phyloP scores from a whole-genome alignment of 345 rosid species.

The Eutrema japonicum region DNA sequence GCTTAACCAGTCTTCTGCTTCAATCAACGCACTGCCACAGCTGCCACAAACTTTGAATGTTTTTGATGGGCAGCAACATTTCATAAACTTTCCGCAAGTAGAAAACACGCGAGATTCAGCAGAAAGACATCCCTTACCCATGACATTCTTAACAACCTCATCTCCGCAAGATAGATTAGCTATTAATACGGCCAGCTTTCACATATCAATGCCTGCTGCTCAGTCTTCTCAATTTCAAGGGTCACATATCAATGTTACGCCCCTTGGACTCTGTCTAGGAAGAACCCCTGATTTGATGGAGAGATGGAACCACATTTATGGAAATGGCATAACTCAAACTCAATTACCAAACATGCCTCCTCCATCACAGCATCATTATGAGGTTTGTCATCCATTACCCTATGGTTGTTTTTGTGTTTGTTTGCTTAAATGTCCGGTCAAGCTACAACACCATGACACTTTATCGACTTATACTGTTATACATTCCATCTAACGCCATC shows the following conservation, averaged over 20 bases:
- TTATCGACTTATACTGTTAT: neutral
- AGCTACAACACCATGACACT: conserved; percentile 9
- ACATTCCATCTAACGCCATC: neutral
- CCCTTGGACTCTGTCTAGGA: conserved; percentile 42
- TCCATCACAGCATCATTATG: conserved; percentile 44
- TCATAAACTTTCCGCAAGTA: conserved; percentile 45
- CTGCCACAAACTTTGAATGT: conserved; percentile 48
- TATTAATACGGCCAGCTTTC: conserved; percentile 13
- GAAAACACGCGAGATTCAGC: conserved; percentile 50
- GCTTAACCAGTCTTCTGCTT: conserved; percentile 46
- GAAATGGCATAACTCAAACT: conserved; percentile 29
- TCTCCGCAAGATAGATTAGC: conserved; percentile 29
- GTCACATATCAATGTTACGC: conserved; percentile 11
- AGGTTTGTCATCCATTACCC: conserved; percentile 45
- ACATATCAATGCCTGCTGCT: conserved; percentile 30
- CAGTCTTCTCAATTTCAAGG: conserved; percentile 43
- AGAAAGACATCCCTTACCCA: conserved; percentile 63
- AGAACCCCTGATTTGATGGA: conserved; percentile 40
- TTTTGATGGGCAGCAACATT: conserved; percentile 41
- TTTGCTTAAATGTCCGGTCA: neutral
- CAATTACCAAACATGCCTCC: conserved; percentile 37
- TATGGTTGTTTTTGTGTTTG: neutral
- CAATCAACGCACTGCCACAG: conserved; percentile 45
- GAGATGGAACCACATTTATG: conserved; percentile 41
- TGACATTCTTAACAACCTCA: conserved; percentile 44